Percentiles rank a stretch among this genome's conserved stretches.
Evolutionary conservation across 345 rosid species (phyloP).

Genomic region (Isatis tinctoria): DNA sequence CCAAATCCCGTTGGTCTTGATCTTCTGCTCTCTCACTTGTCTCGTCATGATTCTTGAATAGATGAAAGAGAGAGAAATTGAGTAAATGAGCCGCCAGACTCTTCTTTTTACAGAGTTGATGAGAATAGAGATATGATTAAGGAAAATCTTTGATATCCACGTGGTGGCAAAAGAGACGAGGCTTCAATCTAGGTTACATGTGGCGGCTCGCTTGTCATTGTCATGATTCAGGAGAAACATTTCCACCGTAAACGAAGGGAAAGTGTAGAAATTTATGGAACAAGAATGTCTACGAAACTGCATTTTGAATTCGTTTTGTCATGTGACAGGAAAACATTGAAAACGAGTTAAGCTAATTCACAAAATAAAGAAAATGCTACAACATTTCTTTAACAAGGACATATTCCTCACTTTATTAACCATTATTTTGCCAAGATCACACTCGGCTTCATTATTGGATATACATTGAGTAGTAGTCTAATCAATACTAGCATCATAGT

Average conservation of each 20-base stretch:
- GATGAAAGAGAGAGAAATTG: not conserved
- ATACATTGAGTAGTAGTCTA: not conserved
- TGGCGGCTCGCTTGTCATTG: not conserved
- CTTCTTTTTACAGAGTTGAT: not conserved
- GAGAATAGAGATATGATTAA: too few species aligned
- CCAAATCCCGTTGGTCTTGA: conserved; percentile 50
- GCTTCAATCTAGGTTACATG: not conserved
- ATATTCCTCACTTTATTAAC: too few species aligned
- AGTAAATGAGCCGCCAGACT: not conserved
- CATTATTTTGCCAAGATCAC: not conserved
- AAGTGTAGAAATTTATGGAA: not conserved
- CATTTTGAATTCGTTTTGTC: too few species aligned
- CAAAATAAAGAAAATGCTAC: too few species aligned
- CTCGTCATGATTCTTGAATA: conserved; percentile 16
- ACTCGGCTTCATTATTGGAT: not conserved
- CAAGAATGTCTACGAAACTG: not conserved
- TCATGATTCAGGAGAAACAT: not conserved
- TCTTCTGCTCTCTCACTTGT: conserved; percentile 37
- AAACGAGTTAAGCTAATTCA: too few species aligned
- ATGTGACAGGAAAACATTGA: too few species aligned
- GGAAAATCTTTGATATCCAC: not conserved
- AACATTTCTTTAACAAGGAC: too few species aligned
- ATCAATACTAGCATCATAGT: not conserved
- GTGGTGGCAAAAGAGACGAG: not conserved
- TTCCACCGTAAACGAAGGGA: not conserved